Conservation (phyloP, 2,329 filamentous ascomycete species). For the Elsinoe arachidis region DNA sequence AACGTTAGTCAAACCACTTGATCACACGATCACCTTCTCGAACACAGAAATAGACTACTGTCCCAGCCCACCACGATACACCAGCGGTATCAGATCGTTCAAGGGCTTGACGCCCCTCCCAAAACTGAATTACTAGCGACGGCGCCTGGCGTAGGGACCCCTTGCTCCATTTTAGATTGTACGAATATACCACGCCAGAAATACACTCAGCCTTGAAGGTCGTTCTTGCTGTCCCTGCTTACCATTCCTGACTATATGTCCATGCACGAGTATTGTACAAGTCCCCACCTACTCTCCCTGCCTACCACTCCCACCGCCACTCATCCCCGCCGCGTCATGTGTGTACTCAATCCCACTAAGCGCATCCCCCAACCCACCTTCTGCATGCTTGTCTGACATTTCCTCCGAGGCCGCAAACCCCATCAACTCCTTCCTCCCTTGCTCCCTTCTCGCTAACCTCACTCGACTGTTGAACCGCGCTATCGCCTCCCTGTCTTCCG, state of each 20-base stretch:
- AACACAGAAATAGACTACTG: background rate
- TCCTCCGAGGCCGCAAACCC: background rate
- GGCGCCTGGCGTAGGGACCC: conserved; percentile 5
- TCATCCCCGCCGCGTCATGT: too few relatives aligned
- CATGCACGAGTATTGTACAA: too few relatives aligned
- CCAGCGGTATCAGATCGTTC: background rate
- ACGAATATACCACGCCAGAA: background rate
- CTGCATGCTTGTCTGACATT: background rate
- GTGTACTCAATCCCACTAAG: too few relatives aligned
- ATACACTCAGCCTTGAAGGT: too few relatives aligned
- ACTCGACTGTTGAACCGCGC: background rate
- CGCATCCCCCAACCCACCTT: too few relatives aligned
- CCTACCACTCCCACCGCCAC: too few relatives aligned
- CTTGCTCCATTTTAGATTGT: conserved; percentile 9
- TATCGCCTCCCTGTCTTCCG: background rate
- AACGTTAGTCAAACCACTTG: too few relatives aligned
- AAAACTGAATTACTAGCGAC: background rate
- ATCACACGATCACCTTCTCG: too few relatives aligned
- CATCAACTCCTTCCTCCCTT: background rate
- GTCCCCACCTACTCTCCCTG: too few relatives aligned
- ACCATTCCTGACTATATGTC: too few relatives aligned
- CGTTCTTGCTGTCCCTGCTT: too few relatives aligned
- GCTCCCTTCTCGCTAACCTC: background rate
- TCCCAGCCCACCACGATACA: background rate
- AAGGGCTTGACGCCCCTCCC: background rate